phyloP scores from a whole-genome alignment of 1,284 basidiomycete species.

The Takashimella tepidaria region DNA sequence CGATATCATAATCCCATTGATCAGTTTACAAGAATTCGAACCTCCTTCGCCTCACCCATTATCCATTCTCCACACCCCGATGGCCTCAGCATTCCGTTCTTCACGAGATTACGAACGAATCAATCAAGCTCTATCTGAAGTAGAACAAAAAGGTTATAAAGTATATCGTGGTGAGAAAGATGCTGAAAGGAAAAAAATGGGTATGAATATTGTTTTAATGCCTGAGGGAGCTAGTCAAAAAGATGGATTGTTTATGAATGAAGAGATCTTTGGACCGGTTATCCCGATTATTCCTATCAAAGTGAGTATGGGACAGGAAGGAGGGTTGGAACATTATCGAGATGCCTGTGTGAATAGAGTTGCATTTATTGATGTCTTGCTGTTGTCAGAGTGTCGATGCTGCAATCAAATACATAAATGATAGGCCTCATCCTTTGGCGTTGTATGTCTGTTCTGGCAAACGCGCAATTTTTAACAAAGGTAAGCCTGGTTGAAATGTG shows the following conservation, averaged over 20 bases:
- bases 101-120: constrained; percentile 59
- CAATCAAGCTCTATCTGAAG: constrained; percentile 59
- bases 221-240: constrained; percentile 56
- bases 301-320: constrained; percentile 43
- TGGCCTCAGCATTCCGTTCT: constrained; percentile 55
- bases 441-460: constrained; percentile 44
- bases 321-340: background rate
- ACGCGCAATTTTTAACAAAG: constrained; percentile 31
- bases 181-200: constrained; percentile 47
- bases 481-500: constrained; percentile 17
- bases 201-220: constrained; percentile 51
- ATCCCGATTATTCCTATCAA: constrained; percentile 72
- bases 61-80: constrained; percentile 48
- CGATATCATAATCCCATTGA: too few species aligned
- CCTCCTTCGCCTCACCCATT: constrained; percentile 47
- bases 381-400: constrained; percentile 56
- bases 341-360: too few species aligned
- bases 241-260: constrained; percentile 62
- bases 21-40: constrained; percentile 36
- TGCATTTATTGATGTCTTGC: background rate
- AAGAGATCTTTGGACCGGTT: constrained; percentile 68
- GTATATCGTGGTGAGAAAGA: constrained; percentile 66
- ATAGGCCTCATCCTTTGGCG: constrained; percentile 39
- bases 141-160: constrained; percentile 58
- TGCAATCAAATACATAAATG: constrained; percentile 66